A percentile compares a stretch with the other conserved stretches of the same genome.
These are phyloP conservation scores for Rhododendron ovatum DNA, from an alignment of 148 eudicot genomes.

Conservation along the genomic window DNA sequence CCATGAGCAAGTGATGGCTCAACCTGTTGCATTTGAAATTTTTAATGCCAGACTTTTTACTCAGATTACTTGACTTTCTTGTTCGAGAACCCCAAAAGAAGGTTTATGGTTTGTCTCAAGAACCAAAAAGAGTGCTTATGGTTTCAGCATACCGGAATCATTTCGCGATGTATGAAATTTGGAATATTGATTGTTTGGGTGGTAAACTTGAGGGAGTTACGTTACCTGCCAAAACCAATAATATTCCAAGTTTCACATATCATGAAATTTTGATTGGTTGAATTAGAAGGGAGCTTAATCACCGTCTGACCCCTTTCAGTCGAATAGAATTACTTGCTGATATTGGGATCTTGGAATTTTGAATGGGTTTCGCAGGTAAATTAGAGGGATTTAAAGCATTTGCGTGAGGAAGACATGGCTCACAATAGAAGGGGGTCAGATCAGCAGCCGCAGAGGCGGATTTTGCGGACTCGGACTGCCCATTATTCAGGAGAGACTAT, in stretches of 20 bases:
- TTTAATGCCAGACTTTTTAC: not conserved
- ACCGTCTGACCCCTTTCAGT: not conserved
- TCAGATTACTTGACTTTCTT: not conserved
- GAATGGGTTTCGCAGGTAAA: conserved; percentile 9
- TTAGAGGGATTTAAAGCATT: conserved; percentile 2
- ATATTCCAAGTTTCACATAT: not conserved
- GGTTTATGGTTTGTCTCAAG: not conserved
- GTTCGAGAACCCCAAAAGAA: not conserved
- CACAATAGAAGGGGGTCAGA: conserved; percentile 42
- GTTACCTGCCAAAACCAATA: not conserved
- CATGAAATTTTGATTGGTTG: not conserved
- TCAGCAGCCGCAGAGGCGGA: conserved; percentile 31
- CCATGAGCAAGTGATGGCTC: not conserved
- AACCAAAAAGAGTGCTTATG: not conserved
- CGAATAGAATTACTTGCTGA: not conserved
- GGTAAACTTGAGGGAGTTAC: not conserved
- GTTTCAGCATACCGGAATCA: not conserved
- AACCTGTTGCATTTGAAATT: not conserved
- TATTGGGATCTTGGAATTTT: not conserved
- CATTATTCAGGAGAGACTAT: conserved; percentile 55
- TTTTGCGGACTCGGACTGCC: conserved; percentile 53
- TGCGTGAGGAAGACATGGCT: conserved; percentile 27
- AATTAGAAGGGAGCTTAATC: conserved; percentile 1
- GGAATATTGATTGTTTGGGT: conserved; percentile 7
- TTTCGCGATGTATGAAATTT: not conserved